Conservation (phyloP, 2,329 filamentous ascomycete species). For the Colletotrichum endophyticum region DNA sequence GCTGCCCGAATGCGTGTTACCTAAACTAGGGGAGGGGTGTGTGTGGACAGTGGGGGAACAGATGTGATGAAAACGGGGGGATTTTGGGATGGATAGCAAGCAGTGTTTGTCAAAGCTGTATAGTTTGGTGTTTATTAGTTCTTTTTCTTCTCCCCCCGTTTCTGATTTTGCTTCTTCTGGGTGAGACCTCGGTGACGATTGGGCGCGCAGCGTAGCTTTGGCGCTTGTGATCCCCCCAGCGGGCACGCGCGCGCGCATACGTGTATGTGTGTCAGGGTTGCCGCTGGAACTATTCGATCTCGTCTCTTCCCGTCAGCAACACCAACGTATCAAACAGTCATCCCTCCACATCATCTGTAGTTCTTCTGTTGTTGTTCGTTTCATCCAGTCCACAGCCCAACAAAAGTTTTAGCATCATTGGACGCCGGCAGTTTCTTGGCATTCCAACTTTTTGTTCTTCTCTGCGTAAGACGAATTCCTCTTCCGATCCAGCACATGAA, state of each 20-base stretch:
- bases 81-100: slow-evolving; percentile 20
- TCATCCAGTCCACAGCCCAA: neutral
- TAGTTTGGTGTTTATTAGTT: slow-evolving; percentile 9
- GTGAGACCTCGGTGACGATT: neutral
- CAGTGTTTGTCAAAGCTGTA: slow-evolving; percentile 20
- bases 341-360: neutral
- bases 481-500: neutral
- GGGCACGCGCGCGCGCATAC: neutral
- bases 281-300: neutral
- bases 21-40: neutral
- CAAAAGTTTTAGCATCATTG: neutral
- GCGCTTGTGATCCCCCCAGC: neutral
- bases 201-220: neutral
- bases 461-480: neutral
- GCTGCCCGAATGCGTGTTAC: slow-evolving; percentile 1
- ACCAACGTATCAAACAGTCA: neutral
- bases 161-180: neutral
- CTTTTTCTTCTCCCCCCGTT: neutral
- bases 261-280: neutral
- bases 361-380: neutral
- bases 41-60: neutral
- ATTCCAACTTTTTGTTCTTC: neutral
- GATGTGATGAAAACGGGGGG: slow-evolving; percentile 6
- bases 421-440: neutral
- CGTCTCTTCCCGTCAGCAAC: neutral